A percentile compares a stretch with the other conserved stretches of the same genome.
phyloP scores from a whole-genome alignment of 2,329 filamentous ascomycete species.

The Stromatinia cepivora region DNA sequence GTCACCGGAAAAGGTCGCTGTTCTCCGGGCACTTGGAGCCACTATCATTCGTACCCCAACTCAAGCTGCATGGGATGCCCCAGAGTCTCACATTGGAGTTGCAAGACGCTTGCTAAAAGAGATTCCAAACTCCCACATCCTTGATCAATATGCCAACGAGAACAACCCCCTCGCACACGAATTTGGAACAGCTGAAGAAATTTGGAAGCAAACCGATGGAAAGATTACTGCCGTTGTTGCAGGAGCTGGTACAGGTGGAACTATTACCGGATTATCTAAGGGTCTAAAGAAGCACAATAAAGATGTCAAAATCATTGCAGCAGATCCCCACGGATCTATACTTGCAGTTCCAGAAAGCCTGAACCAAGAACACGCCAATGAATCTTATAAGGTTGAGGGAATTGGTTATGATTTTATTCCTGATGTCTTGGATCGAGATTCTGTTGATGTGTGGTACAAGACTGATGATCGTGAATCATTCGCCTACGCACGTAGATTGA shows the following conservation, averaged over 20 bases:
- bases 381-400: constrained; percentile 95
- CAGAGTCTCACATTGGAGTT: constrained; percentile 96
- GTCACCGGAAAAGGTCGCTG: constrained; percentile 96
- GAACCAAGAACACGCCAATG: constrained; percentile 78
- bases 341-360: constrained; percentile 77
- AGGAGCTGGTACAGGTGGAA: constrained; percentile 92
- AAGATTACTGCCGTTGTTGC: constrained; percentile 82
- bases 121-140: constrained; percentile 92
- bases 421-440: constrained; percentile 78
- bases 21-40: constrained; percentile 87
- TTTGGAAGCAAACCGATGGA: constrained; percentile 87
- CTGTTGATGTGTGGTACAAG: constrained; percentile 97
- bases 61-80: constrained; percentile 89
- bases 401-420: constrained; percentile 99
- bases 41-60: constrained; percentile 98
- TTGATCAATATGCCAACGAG: constrained; percentile 91
- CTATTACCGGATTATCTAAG: constrained; percentile 83
- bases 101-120: constrained; percentile 88
- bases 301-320: constrained; percentile 83
- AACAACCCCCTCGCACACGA: constrained; percentile 96
- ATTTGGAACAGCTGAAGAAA: constrained; percentile 90
- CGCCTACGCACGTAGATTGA: constrained; percentile 82
- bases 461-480: constrained; percentile 93
- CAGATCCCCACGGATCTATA: constrained; percentile 90
- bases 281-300: constrained; percentile 86